Evolutionary conservation across 257 asterid species (phyloP).

Genomic region (Solanum etuberosum): DNA sequence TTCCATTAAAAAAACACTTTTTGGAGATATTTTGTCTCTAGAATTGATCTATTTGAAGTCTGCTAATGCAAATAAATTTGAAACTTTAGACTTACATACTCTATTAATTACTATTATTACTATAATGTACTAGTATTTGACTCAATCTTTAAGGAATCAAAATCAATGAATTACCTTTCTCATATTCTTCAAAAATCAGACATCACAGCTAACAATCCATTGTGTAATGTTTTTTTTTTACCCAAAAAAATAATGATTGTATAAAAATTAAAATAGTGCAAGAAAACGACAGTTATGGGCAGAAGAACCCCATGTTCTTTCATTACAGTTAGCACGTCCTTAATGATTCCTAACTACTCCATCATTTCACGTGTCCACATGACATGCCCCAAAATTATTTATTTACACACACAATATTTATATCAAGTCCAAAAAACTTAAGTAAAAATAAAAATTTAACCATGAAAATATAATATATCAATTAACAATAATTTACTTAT

Average conservation of each 20-base stretch:
- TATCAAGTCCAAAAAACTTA: not conserved
- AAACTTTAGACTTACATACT: not conserved
- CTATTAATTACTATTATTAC: not conserved
- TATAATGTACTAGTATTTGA: not conserved
- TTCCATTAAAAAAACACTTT: too few relatives aligned
- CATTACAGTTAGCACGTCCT: constrained; percentile 6
- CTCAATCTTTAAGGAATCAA: not conserved
- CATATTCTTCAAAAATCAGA: not conserved
- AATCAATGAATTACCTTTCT: not conserved
- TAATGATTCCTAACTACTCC: constrained; percentile 20
- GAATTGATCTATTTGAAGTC: not conserved
- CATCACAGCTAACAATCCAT: not conserved
- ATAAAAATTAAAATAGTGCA: not conserved
- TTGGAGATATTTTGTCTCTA: not conserved
- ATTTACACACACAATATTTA: not conserved
- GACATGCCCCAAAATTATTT: constrained; percentile 4
- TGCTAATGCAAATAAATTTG: not conserved
- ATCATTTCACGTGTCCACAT: constrained; percentile 9
- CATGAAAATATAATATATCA: not conserved
- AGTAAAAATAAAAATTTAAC: not conserved
- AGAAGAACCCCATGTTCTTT: not conserved
- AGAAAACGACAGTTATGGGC: not conserved
- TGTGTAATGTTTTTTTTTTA: not conserved
- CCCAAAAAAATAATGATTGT: not conserved
- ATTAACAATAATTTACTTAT: not conserved